Evolutionary conservation across 306 rosid genomes (phyloP), one percentile per base, ranked within the genome.

Genomic region (Prunus mira): DNA sequence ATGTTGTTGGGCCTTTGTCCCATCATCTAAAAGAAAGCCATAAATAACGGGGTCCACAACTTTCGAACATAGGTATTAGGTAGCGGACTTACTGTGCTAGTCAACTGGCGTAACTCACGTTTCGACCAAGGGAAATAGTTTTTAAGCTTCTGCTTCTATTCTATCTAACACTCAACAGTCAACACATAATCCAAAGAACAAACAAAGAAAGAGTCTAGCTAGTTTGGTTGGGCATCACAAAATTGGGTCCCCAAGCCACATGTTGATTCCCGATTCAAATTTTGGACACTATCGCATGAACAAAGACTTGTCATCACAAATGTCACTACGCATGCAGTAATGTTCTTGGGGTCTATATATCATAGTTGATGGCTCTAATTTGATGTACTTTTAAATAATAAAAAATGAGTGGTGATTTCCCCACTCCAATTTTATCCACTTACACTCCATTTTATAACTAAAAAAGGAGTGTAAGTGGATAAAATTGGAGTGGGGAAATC

Each of bases 251-350:
- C 58, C 2, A 5, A 38, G 61, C 77, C 87, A 83, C 85, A 85
- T 85, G 85, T 82, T 47, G 49, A 62, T 57, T 60, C 83, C 69
- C 78, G 77, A 75, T 67, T 43, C 63, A 75, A 69, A 45, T 32
- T 73, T 57, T 58, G 85, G 85, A 88, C 80, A 67, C 14, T 51
- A 34, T 51, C 47, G 65, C 74, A 60, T n/a, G 18, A 24, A 61
- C 80, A 46, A 78, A 43, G 83, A 70, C 84, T 68, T 51, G 12
- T 49, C 69, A 50, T 67, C 46, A 65, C 73, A 61, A 72, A 56
- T 70, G 79, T 79, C 84, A 73, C 66, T 72, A 56, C 22, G 3
- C 15, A 65, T 34, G 25, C 11, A 34, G 27, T 9, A 19, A 18
- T 14, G 46, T 63, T 30, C 7, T 15, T 58, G 65, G 34, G 38